Evolutionary conservation across 2,329 filamentous ascomycete genomes (phyloP), one percentile per base, ranked within the genome.

Genomic region (Tricladium varicosporioides): DNA sequence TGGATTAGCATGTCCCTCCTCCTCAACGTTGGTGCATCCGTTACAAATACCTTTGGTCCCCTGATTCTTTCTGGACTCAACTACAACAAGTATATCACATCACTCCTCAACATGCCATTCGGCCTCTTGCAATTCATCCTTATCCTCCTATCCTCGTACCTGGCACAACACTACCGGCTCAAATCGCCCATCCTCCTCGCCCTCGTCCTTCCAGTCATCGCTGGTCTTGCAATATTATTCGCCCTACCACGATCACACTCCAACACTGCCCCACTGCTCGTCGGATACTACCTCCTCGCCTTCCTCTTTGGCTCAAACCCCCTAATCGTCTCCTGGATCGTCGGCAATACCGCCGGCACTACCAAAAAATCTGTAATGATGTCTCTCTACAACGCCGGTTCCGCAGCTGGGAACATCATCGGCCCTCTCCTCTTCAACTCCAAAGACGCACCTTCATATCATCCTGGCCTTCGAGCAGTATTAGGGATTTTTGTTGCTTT

Each of bases 261-360:
- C 77, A n/a, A 74, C 76, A 46, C 74, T 77, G 0, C 71, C 76
- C 0, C 66, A 2, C 18, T 87, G 1, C 74, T 89, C 2, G 79
- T 76, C 0, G 84, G 80, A 0, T 88, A 88, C 69, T 88, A 88
- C 63, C 74, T 88, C 1, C 76, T 88, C 0, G 81, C 84, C 0
- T 88, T 88, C 68, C 73, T 88, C 8, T 89, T 84, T 59, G 84
- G 83, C 1, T 82, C 80, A 1, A 87, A 86, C 63, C 85, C 85
- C 0, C 73, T 89, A 9, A 80, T 87, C 22, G 81, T 88, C 0
- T 79, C 82, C 0, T 90, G 86, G 86, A 84, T 88, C 56, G 78
- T 88, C 5, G 83, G 80, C 7, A 89, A 89, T 68, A 88, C 84
- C 0, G 86, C 78, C 0, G 87, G 86, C 5, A 82, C 80, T 14